Evolutionary conservation across 352 stramenopile genomes (phyloP), one percentile per base, ranked within the genome.

Genomic region (Pythium angustatum): DNA sequence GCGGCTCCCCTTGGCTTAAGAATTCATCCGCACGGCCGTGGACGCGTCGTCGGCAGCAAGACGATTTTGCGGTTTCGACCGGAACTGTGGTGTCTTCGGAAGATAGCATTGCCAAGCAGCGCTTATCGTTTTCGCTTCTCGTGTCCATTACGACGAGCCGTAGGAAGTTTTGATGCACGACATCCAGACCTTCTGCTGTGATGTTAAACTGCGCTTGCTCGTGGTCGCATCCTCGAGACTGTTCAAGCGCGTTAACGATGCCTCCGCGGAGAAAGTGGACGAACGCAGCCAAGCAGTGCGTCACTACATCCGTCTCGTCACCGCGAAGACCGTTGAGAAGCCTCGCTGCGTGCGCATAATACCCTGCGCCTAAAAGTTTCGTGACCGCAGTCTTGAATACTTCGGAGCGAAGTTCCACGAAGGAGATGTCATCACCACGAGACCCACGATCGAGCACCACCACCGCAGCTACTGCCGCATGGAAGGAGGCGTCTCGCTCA

Each of bases 1-100:
- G 30, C 10, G 17, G 19, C 15, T 43, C 49, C 22, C 44, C 31
- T 6, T 38, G 30, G n/a, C 17, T 21, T 8, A 30, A 15, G 22
- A 47, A n/a, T 17, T 58, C 33, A 17, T 63, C 62, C 12, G 40
- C 14, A 31, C 6, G 22, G 26, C 28, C 34, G n/a, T 50, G 24
- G 5, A 69, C 21, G 33, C 49, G 53, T 40, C 53, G 62, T 14
- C 53, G 53, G 22, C 62, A 69, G 36, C 62, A 69, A 3, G 31
- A 6, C 0, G 24, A 10, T 17, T 19, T 11, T 30, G 11, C 30
- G 14, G n/a, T 44, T 10, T 17, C 27, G 1, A 15, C 28, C 14
- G 30, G 28, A 11, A 36, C 36, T 0, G 7, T 10, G 24, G 41
- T 24, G 10, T 41, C 47, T 34, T 58, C 21, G 24, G 51, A 48